Percentiles rank a stretch among this genome's conserved stretches.
These are phyloP conservation scores for Musa troglodytarum DNA, from an alignment of 176 grass and related monocot genomes.

Conservation along the genomic window DNA sequence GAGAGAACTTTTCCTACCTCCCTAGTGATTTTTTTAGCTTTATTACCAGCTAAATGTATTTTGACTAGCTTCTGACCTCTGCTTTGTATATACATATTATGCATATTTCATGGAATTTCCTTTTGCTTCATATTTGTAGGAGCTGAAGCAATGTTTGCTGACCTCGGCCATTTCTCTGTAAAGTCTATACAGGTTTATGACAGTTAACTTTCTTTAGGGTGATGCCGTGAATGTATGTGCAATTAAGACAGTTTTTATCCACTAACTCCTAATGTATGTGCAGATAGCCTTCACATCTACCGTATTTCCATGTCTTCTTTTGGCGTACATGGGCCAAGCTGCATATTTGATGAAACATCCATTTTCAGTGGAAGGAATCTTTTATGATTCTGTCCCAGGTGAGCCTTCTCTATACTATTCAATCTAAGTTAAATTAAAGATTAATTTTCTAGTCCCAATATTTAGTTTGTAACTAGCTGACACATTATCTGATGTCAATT, in stretches of 20 bases:
- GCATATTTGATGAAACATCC: constrained; percentile 85
- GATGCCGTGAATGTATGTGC: neutral
- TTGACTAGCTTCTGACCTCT: neutral
- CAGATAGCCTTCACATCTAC: constrained; percentile 86
- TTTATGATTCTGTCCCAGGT: constrained; percentile 97
- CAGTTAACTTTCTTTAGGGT: neutral
- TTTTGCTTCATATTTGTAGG: constrained; percentile 33
- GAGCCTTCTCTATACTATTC: constrained; percentile 8
- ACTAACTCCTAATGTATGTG: neutral
- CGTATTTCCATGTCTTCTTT: constrained; percentile 85
- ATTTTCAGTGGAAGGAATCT: constrained; percentile 57
- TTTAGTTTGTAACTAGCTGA: neutral
- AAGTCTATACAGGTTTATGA: constrained; percentile 88
- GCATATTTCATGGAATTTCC: neutral
- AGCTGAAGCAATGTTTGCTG: constrained; percentile 99
- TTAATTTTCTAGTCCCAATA: neutral
- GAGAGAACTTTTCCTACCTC: no score
- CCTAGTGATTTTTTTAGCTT: no score
- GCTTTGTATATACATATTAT: neutral
- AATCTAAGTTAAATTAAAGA: no score
- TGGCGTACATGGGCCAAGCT: constrained; percentile 99
- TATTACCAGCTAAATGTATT: no score
- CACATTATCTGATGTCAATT: neutral
- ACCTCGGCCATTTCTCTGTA: constrained; percentile 96
- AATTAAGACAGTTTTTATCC: neutral